A percentile compares a stretch with the other conserved stretches of the same genome.
These are phyloP conservation scores for Taiozyma sp. DNA, from an alignment of 1,139 yeast species.

Conservation along the genomic window DNA sequence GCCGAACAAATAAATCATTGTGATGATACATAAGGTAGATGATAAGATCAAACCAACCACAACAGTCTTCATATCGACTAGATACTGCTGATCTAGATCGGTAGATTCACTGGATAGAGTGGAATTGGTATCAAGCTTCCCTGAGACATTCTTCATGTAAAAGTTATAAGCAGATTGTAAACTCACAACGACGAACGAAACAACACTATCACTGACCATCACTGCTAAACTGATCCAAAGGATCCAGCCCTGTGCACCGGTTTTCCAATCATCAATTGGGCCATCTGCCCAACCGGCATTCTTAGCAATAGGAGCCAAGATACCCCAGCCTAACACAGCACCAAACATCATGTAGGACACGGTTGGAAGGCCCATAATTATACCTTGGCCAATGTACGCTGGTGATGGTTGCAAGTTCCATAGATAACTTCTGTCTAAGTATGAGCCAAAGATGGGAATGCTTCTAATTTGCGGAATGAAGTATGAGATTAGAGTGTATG, in stretches of 20 bases:
- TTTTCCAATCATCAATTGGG: slow-evolving; percentile 84
- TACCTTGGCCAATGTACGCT: slow-evolving; percentile 96
- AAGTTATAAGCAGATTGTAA: slow-evolving; percentile 37
- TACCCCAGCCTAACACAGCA: slow-evolving; percentile 85
- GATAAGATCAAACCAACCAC: slow-evolving; percentile 60
- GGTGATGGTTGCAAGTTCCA: slow-evolving; percentile 97
- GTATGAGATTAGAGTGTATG: slow-evolving; percentile 67
- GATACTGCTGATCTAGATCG: slow-evolving; percentile 36
- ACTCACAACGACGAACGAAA: slow-evolving; percentile 69
- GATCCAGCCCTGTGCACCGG: slow-evolving; percentile 97
- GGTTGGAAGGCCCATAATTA: slow-evolving; percentile 93
- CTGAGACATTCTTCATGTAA: slow-evolving; percentile 2
- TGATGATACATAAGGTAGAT: slow-evolving; percentile 57
- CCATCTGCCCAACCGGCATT: slow-evolving; percentile 84
- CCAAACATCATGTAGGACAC: slow-evolving; percentile 91
- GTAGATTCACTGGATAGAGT: not conserved
- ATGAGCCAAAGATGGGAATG: slow-evolving; percentile 71
- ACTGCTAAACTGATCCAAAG: slow-evolving; percentile 90
- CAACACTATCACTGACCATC: slow-evolving; percentile 90
- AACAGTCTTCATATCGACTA: slow-evolving; percentile 50
- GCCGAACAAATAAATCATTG: slow-evolving; percentile 69
- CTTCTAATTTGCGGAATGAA: slow-evolving; percentile 65
- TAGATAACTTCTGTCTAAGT: slow-evolving; percentile 59
- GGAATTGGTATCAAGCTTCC: not conserved
- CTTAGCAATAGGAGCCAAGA: slow-evolving; percentile 77